phyloP scores from a whole-genome alignment of 805 yeast species.

The Saturnispora besseyi region DNA sequence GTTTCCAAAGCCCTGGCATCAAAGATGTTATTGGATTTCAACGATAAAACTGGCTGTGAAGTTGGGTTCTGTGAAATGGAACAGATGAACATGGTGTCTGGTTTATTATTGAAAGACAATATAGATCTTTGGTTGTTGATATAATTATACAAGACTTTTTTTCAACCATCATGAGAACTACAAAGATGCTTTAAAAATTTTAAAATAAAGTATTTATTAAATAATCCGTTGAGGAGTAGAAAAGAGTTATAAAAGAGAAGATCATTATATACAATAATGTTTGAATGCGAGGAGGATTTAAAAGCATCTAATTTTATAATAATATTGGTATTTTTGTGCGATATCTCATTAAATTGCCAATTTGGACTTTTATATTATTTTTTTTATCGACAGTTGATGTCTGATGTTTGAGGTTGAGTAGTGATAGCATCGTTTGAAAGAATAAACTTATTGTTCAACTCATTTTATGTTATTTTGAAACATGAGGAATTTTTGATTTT shows the following conservation, averaged over 20 bases:
- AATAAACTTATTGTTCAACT: neutral
- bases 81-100: conserved; percentile 19
- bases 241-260: conserved; percentile 6
- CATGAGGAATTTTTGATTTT: no score
- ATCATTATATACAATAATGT: neutral
- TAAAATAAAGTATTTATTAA: conserved; percentile 2
- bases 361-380: neutral
- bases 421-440: neutral
- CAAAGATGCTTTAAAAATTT: neutral
- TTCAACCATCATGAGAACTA: neutral
- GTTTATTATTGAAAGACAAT: neutral
- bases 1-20: conserved; percentile 52
- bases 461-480: neutral
- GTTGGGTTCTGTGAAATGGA: conserved; percentile 61
- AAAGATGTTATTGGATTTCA: conserved; percentile 59
- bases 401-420: neutral
- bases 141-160: neutral
- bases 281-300: neutral
- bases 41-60: conserved; percentile 66
- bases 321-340: neutral
- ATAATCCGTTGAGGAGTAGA: conserved; percentile 17
- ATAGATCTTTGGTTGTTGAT: neutral
- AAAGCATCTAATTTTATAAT: conserved; percentile 1
- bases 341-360: conserved; percentile 5
- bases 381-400: conserved; percentile 15